These are phyloP conservation scores for Talaromyces nanjingensis DNA, from an alignment of 495 filamentous ascomycete species.

Conservation along the genomic window DNA sequence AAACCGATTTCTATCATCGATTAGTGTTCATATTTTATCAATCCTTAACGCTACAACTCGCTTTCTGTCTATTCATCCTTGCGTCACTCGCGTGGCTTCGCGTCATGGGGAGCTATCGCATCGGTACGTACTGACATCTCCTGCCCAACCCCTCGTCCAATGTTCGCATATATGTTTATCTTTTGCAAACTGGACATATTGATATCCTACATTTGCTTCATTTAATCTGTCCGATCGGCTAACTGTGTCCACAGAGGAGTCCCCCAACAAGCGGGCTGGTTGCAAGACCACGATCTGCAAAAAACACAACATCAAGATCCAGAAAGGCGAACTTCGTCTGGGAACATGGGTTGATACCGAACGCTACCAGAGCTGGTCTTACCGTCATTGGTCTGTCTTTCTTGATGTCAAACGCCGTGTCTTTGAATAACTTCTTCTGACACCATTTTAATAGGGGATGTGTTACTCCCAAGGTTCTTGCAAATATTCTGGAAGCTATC, in stretches of 20 bases:
- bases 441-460: constrained; percentile 59
- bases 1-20: too few species aligned
- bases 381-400: constrained; percentile 68
- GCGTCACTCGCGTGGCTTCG: not conserved
- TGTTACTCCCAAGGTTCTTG: constrained; percentile 56
- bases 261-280: constrained; percentile 53
- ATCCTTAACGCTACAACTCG: not conserved
- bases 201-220: not conserved
- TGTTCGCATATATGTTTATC: not conserved
- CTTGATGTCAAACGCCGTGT: constrained; percentile 7
- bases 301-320: constrained; percentile 56
- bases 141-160: not conserved
- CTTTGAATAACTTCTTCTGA: constrained; percentile 8
- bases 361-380: constrained; percentile 48
- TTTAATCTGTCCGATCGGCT: constrained; percentile 10
- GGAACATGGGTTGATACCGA: constrained; percentile 57
- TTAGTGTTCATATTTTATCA: too few species aligned
- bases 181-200: not conserved
- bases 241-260: constrained; percentile 45
- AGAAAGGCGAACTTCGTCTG: constrained; percentile 65
- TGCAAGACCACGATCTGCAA: constrained; percentile 67
- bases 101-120: constrained; percentile 10
- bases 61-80: not conserved
- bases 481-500: constrained; percentile 44
- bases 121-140: constrained; percentile 1